Evolutionary conservation across 2,329 filamentous ascomycete genomes (phyloP), one percentile per base, ranked within the genome.

Genomic region (Echinosphaeria canescens): DNA sequence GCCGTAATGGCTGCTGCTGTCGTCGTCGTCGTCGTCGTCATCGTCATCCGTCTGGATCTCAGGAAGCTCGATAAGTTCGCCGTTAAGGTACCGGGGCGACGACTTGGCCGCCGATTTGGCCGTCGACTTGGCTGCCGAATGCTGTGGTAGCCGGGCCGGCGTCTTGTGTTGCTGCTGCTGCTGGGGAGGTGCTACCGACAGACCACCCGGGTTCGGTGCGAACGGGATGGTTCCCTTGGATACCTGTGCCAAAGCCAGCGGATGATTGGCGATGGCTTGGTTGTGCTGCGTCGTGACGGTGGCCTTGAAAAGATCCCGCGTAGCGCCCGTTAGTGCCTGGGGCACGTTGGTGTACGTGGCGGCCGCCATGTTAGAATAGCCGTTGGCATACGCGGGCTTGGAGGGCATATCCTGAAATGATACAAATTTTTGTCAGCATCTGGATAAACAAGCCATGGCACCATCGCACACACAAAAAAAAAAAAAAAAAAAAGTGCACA

Each of bases 1-100:
- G 28, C 41, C 42, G 16, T 49, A 41, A 14, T 48, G 42, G 51
- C 79, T 70, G 25, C 60, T 48, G 25, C 17, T 19, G 7, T 53
- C 53, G 18, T 60, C 61, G 18, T 53, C 52, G 5, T 53, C 53
- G 10, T 68, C 64, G 22, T 75, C 66, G 5, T 85, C 76, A 26
- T 85, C 76, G 31, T 81, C 82, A 43, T 98, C 90, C 2, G 88
- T 95, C 34, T 82, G 71, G 38, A 98, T 95, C 38, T 98, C 88
- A 0, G 88, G 85, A 3, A 98, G 66, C 36, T 88, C 75, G 40
- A 98, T 93, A 27, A 65, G 67, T 31, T 98, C 88, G 32, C 84
- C 81, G 38, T 81, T 85, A 33, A 75, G 76, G 50, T 90, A 91
- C 27, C 79, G 69, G 2, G 82, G 82, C 2, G 82, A 91, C 16